phyloP scores from a whole-genome alignment of 202 grass and related monocot species.

The Tripidium arundinaceum region DNA sequence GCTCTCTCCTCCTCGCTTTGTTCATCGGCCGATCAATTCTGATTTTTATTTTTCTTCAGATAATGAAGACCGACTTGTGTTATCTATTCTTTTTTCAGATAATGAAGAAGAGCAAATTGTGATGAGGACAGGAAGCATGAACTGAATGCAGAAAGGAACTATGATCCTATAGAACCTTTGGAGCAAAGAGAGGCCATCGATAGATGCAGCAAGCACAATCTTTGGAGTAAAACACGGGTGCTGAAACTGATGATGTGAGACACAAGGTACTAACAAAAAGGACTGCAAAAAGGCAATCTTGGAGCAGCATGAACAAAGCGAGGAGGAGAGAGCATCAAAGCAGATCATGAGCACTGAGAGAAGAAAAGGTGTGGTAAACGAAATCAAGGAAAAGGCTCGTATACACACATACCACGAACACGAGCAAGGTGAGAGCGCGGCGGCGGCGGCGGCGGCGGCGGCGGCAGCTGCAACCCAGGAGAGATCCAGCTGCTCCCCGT shows the following conservation, averaged over 20 bases:
- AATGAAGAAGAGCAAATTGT: not conserved
- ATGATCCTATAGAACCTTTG: not conserved
- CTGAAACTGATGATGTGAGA: constrained; percentile 11
- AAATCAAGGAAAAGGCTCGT: not conserved
- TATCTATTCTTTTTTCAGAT: not conserved
- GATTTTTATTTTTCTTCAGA: not conserved
- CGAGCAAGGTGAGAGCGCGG: not conserved
- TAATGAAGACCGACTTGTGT: not conserved
- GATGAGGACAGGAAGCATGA: not conserved
- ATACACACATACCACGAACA: not conserved
- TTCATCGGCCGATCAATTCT: constrained; percentile 10
- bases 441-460: not conserved
- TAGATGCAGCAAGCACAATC: not conserved
- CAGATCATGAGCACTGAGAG: not conserved
- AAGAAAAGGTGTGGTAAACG: not conserved
- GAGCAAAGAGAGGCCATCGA: not conserved
- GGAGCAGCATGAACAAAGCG: constrained; percentile 18
- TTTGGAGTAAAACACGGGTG: not conserved
- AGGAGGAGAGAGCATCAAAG: not conserved
- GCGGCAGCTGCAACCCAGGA: constrained; percentile 46
- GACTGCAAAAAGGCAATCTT: constrained; percentile 30
- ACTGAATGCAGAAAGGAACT: not conserved
- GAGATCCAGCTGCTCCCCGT: constrained; percentile 48
- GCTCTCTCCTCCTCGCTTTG: no score
- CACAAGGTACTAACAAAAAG: constrained; percentile 7